Evolutionary conservation across 305 asterid species (phyloP).

Genomic region (Ajuga reptans): DNA sequence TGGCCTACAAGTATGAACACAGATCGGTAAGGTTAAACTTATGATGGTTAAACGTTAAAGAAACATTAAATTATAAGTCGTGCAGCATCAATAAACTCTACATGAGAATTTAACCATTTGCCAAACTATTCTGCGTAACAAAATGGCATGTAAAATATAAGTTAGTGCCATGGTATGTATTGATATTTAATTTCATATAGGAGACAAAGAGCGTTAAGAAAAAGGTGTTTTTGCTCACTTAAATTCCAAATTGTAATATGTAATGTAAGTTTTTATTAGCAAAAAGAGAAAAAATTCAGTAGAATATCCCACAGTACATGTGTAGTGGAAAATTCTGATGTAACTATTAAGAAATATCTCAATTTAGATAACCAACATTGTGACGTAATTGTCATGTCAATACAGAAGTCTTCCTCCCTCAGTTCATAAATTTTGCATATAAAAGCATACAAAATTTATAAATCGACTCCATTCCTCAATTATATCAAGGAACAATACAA

Average conservation of each 20-base stretch:
- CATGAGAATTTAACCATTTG: constrained; percentile 3
- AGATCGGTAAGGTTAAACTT: background rate
- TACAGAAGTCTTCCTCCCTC: background rate
- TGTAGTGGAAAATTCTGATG: background rate
- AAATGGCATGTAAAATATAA: background rate
- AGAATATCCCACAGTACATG: constrained; percentile 1
- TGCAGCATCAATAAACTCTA: constrained; percentile 6
- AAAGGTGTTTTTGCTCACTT: background rate
- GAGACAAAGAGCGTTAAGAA: background rate
- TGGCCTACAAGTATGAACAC: constrained; percentile 47
- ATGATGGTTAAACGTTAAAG: background rate
- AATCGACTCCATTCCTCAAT: background rate
- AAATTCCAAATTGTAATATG: background rate
- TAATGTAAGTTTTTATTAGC: background rate
- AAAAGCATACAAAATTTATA: background rate
- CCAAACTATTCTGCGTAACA: background rate
- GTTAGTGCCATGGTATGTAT: constrained; percentile 1
- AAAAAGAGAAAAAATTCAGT: background rate
- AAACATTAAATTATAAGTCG: background rate
- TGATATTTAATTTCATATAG: background rate
- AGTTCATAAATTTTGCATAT: background rate
- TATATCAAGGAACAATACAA: constrained; percentile 13
- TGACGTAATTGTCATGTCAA: background rate
- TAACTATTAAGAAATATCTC: background rate
- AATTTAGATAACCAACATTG: background rate